A percentile compares a stretch with the other conserved stretches of the same genome.
Conservation (phyloP, 2,329 filamentous ascomycete species). For the Pezicula radicicola region DNA sequence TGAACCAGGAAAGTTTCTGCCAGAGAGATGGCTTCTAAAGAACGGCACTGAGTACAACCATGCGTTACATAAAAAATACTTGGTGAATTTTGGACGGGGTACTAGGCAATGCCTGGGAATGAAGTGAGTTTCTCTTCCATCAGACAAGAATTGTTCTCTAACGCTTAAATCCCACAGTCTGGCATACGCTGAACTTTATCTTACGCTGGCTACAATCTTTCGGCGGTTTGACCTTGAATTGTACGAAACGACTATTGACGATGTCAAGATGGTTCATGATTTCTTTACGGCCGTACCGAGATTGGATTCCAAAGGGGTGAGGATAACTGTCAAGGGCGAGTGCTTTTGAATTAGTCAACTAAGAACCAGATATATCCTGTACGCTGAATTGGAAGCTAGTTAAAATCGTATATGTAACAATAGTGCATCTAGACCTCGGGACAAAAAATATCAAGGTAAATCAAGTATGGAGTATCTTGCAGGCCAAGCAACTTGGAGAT, state of each 20-base stretch:
- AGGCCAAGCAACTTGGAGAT: too few relatives aligned
- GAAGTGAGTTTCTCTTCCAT: slow-evolving; percentile 4
- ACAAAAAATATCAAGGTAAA: too few relatives aligned
- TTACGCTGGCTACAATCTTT: slow-evolving; percentile 14
- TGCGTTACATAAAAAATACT: slow-evolving; percentile 12
- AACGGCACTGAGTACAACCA: slow-evolving; percentile 16
- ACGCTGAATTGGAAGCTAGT: too few relatives aligned
- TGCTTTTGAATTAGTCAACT: too few relatives aligned
- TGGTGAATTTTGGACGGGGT: slow-evolving; percentile 19
- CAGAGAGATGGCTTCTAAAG: slow-evolving; percentile 21
- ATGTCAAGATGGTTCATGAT: slow-evolving; percentile 17
- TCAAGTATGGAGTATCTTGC: too few relatives aligned
- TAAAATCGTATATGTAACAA: too few relatives aligned
- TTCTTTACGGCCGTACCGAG: slow-evolving; percentile 11
- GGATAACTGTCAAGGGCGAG: slow-evolving; percentile 8
- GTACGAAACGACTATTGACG: slow-evolving; percentile 11
- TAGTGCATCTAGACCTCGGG: too few relatives aligned
- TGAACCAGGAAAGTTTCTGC: slow-evolving; percentile 6
- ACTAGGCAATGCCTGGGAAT: slow-evolving; percentile 20
- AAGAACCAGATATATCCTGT: too few relatives aligned
- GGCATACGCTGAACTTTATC: slow-evolving; percentile 18
- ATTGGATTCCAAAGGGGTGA: slow-evolving; percentile 11
- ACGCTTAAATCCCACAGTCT: slow-evolving; percentile 6
- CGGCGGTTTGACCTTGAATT: slow-evolving; percentile 13
- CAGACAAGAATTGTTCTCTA: background rate